Evolutionary conservation across 176 grass and related monocot species (phyloP).

Genomic region (Alopecurus myosuroides): DNA sequence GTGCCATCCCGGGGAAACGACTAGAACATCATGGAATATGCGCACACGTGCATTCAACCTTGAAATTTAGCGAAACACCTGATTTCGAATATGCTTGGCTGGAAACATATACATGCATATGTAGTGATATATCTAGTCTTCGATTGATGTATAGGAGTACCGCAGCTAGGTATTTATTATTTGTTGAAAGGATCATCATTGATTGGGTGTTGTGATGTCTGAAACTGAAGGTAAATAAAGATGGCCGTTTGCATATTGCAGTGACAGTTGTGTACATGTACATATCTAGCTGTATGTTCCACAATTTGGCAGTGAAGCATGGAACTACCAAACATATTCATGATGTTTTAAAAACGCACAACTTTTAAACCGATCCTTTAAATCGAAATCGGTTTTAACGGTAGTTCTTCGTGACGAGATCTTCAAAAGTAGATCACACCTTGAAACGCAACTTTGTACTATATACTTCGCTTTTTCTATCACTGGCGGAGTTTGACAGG

Average conservation of each 20-base stretch:
- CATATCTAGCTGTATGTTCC: too few relatives aligned
- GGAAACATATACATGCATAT: background rate
- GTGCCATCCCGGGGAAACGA: background rate
- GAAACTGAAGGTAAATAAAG: background rate
- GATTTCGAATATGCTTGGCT: background rate
- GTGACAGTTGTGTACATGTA: background rate
- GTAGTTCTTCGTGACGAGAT: too few relatives aligned
- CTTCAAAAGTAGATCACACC: too few relatives aligned
- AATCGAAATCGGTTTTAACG: too few relatives aligned
- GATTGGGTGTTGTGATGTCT: slow-evolving; percentile 11
- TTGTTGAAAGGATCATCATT: background rate
- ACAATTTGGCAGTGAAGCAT: too few relatives aligned
- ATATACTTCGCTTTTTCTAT: too few relatives aligned
- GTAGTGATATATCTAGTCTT: background rate
- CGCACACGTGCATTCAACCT: background rate
- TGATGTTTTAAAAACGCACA: too few relatives aligned
- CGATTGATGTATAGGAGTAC: background rate
- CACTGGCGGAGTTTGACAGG: too few relatives aligned
- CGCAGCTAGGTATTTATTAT: slow-evolving; percentile 3
- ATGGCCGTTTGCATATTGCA: background rate
- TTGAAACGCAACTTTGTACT: too few relatives aligned
- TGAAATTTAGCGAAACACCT: background rate
- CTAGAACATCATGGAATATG: background rate
- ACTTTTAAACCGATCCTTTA: too few relatives aligned
- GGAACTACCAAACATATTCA: too few relatives aligned